Percentiles rank a stretch among this genome's conserved stretches.
Conservation (phyloP, 2,329 filamentous ascomycete species). For the Phaeosphaeria sp. region DNA sequence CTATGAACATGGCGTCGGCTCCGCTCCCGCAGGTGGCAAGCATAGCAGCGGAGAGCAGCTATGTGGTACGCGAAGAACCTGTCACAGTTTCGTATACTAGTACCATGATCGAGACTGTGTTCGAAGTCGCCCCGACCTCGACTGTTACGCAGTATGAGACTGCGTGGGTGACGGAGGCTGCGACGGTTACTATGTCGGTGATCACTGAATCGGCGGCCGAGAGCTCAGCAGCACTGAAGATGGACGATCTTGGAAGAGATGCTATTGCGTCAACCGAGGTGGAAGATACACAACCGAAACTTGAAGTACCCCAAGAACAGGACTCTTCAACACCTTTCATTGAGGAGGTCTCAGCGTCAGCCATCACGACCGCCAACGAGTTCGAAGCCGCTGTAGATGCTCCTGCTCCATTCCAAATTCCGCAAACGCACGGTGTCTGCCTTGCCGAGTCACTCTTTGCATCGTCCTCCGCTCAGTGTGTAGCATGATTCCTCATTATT, state of each 20-base stretch:
- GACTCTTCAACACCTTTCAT: background rate
- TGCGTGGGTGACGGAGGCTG: too few relatives aligned
- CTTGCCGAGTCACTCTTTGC: background rate
- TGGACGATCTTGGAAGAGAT: too few relatives aligned
- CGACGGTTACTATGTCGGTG: too few relatives aligned
- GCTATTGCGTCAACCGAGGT: too few relatives aligned
- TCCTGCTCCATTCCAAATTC: background rate
- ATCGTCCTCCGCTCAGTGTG: background rate
- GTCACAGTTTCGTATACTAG: background rate
- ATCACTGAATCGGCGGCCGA: too few relatives aligned
- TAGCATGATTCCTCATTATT: background rate
- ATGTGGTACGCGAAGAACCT: background rate
- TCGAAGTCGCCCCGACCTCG: background rate
- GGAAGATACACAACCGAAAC: too few relatives aligned
- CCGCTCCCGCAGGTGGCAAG: conserved; percentile 9
- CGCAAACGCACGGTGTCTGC: background rate
- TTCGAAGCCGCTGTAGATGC: background rate
- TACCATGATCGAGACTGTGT: background rate
- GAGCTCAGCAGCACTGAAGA: too few relatives aligned
- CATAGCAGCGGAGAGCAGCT: background rate
- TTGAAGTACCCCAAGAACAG: too few relatives aligned
- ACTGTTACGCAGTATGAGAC: too few relatives aligned
- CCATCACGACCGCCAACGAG: background rate
- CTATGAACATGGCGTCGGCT: conserved; percentile 28
- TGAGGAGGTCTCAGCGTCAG: background rate